Evolutionary conservation across 2,329 filamentous ascomycete genomes (phyloP).

Genomic region (Trichoderma sp.): DNA sequence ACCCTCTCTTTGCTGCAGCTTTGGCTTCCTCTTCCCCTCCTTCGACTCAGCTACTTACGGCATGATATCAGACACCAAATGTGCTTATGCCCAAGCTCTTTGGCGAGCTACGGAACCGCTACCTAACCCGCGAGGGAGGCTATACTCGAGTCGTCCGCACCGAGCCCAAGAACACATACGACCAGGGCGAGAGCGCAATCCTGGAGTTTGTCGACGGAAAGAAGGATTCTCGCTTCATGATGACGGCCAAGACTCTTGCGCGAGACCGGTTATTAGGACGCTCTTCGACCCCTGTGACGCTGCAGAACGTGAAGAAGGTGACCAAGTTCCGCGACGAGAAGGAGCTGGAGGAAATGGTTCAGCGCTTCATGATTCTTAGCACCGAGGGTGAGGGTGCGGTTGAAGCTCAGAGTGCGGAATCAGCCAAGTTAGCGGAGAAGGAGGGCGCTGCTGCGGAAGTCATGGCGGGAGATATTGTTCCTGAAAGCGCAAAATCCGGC

Average conservation of each 20-base stretch:
- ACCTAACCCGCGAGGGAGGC: conserved; percentile 75
- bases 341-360: conserved; percentile 65
- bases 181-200: conserved; percentile 86
- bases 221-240: conserved; percentile 88
- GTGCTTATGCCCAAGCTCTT: conserved; percentile 82
- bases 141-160: conserved; percentile 94
- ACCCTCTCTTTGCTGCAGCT: conserved; percentile 12
- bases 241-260: conserved; percentile 84
- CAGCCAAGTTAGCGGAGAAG: conserved; percentile 26
- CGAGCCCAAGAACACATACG: conserved; percentile 77
- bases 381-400: conserved; percentile 21
- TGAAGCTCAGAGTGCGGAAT: conserved; percentile 23
- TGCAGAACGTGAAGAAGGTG: conserved; percentile 78
- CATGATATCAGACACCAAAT: conserved; percentile 56
- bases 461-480: conserved; percentile 32
- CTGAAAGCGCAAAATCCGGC: conserved; percentile 27
- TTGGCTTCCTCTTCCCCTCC: not conserved
- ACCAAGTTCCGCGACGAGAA: conserved; percentile 71
- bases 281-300: conserved; percentile 66
- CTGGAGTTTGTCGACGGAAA: conserved; percentile 94
- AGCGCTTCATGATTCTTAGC: conserved; percentile 36
- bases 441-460: conserved; percentile 34
- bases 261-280: conserved; percentile 56
- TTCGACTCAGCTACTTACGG: not conserved
- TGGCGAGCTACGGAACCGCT: conserved; percentile 75